Conservation (phyloP, 2,329 filamentous ascomycete species). For the Ophiostoma quercus region DNA sequence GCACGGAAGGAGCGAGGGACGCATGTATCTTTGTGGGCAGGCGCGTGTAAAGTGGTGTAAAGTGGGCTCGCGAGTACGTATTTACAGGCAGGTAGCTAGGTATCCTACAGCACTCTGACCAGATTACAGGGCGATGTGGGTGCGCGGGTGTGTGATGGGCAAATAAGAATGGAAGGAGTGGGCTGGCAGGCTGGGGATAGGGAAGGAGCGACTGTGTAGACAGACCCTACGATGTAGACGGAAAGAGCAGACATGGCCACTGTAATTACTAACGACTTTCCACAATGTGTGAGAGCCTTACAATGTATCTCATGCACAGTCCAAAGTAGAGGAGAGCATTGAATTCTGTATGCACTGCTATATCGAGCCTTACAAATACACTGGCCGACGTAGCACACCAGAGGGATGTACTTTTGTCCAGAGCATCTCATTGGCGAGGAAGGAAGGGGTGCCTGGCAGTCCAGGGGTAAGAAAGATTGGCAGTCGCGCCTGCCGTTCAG, state of each 20-base stretch:
- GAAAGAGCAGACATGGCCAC: background rate
- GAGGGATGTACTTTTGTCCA: background rate
- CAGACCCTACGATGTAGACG: background rate
- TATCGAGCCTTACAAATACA: background rate
- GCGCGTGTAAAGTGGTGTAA: background rate
- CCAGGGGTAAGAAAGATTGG: conserved; percentile 9
- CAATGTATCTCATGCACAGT: too few relatives aligned
- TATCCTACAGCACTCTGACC: background rate
- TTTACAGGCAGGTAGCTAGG: too few relatives aligned
- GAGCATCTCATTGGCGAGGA: background rate
- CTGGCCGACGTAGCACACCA: background rate
- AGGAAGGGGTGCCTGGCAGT: conserved; percentile 10
- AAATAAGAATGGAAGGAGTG: background rate
- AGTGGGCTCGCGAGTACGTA: background rate
- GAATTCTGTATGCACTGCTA: too few relatives aligned
- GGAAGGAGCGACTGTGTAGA: background rate
- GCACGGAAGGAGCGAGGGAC: conserved; percentile 14
- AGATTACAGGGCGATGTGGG: background rate
- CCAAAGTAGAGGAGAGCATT: too few relatives aligned
- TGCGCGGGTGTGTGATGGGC: background rate
- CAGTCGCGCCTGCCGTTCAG: background rate
- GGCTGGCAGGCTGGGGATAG: background rate
- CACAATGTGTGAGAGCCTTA: too few relatives aligned
- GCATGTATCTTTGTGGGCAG: background rate
- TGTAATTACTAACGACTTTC: background rate